Evolutionary conservation across 2,329 filamentous ascomycete genomes (phyloP).

Genomic region (Talaromyces islandicus): DNA sequence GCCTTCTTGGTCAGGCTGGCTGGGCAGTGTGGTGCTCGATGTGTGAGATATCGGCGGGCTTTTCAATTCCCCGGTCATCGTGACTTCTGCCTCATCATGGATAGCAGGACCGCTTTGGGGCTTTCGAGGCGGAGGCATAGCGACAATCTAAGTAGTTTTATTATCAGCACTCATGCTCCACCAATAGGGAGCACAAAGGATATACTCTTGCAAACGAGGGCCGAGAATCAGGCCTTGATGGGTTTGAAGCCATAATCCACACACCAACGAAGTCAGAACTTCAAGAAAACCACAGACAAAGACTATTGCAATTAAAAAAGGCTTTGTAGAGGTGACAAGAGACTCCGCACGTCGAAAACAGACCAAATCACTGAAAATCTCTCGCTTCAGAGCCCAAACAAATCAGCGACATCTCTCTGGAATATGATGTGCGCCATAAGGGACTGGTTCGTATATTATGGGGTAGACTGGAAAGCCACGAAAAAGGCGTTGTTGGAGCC

Average conservation of each 20-base stretch:
- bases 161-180: slow-evolving; percentile 12
- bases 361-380: slow-evolving; percentile 32
- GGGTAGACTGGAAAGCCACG: background rate
- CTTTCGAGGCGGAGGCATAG: slow-evolving; percentile 33
- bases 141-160: slow-evolving; percentile 32
- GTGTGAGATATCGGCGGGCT: slow-evolving; percentile 13
- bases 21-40: slow-evolving; percentile 15
- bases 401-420: slow-evolving; percentile 40
- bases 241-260: slow-evolving; percentile 28
- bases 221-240: slow-evolving; percentile 23
- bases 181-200: background rate
- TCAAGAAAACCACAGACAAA: slow-evolving; percentile 14
- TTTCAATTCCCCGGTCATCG: slow-evolving; percentile 16
- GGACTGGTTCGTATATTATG: slow-evolving; percentile 17
- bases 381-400: slow-evolving; percentile 38
- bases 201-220: slow-evolving; percentile 73
- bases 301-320: slow-evolving; percentile 6
- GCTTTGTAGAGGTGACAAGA: slow-evolving; percentile 13
- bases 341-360: slow-evolving; percentile 26
- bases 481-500: background rate
- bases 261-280: slow-evolving; percentile 10
- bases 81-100: slow-evolving; percentile 20
- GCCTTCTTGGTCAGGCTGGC: slow-evolving; percentile 17
- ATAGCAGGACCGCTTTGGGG: slow-evolving; percentile 16
- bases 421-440: slow-evolving; percentile 37